Evolutionary conservation across 202 grass and related monocot genomes (phyloP).

Genomic region (Hordeum pubiflorum): DNA sequence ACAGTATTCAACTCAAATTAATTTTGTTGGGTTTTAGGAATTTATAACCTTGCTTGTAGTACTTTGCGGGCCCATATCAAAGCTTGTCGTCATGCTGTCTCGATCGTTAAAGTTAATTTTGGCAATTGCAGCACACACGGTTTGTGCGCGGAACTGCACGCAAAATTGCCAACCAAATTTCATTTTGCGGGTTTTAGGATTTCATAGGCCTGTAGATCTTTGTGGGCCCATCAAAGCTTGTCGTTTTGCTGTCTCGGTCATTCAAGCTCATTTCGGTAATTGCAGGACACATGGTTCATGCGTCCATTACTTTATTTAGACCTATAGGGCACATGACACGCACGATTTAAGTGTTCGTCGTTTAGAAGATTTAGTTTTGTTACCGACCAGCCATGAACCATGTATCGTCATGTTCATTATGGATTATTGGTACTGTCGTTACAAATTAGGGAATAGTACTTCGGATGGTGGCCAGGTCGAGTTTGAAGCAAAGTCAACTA

Average conservation of each 20-base stretch:
- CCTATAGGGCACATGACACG: background rate
- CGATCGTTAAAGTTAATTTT: background rate
- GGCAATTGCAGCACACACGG: background rate
- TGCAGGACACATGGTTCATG: background rate
- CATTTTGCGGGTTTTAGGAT: no score
- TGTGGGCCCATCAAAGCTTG: no score
- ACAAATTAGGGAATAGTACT: slow-evolving; percentile 40
- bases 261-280: no score
- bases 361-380: background rate
- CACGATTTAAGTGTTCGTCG: background rate
- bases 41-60: background rate
- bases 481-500: slow-evolving; percentile 96
- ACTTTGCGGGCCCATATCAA: background rate
- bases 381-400: background rate
- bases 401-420: background rate
- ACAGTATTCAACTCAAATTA: background rate
- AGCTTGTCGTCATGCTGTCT: background rate
- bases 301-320: no score
- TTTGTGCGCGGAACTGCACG: background rate
- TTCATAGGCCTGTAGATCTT: no score
- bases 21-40: background rate
- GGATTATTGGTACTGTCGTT: background rate
- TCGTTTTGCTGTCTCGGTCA: no score
- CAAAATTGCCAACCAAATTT: background rate
- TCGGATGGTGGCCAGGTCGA: slow-evolving; percentile 47